Evolutionary conservation across 2,329 filamentous ascomycete genomes (phyloP).

Genomic region (Calonectria henricotiae): DNA sequence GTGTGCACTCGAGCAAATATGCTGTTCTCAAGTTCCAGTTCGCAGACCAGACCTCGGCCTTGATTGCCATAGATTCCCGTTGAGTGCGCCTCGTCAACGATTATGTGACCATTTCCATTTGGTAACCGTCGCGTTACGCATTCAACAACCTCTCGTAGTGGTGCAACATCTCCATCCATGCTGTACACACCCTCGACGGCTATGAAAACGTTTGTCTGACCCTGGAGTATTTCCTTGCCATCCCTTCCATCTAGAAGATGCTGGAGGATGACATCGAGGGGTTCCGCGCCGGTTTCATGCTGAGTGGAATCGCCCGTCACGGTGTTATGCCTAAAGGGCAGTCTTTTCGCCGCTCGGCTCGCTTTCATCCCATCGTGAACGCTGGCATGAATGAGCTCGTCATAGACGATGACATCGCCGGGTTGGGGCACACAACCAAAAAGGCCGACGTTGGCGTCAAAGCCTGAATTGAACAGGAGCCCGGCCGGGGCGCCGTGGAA

Average conservation of each 20-base stretch:
- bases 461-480: conserved; percentile 73
- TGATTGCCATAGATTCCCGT: conserved; percentile 72
- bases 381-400: conserved; percentile 84
- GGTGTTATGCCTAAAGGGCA: conserved; percentile 73
- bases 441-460: conserved; percentile 77
- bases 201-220: conserved; percentile 74
- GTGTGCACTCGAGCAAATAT: conserved; percentile 76
- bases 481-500: conserved; percentile 66
- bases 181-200: conserved; percentile 82
- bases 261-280: conserved; percentile 52
- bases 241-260: conserved; percentile 56
- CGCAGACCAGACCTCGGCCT: conserved; percentile 73
- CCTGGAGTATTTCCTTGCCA: conserved; percentile 55
- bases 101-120: conserved; percentile 72
- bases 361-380: conserved; percentile 83
- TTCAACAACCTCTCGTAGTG: conserved; percentile 73
- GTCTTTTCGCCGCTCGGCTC: conserved; percentile 67
- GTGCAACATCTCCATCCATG: conserved; percentile 86
- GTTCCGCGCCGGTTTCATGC: conserved; percentile 6
- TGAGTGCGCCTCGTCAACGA: conserved; percentile 80
- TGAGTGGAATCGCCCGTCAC: not conserved
- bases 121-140: conserved; percentile 73
- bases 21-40: conserved; percentile 69
- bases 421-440: conserved; percentile 74
- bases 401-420: conserved; percentile 78